Percentiles rank a stretch among this genome's conserved stretches.
These are phyloP conservation scores for Auricularia sp. DNA, from an alignment of 768 basidiomycete species.

Conservation along the genomic window DNA sequence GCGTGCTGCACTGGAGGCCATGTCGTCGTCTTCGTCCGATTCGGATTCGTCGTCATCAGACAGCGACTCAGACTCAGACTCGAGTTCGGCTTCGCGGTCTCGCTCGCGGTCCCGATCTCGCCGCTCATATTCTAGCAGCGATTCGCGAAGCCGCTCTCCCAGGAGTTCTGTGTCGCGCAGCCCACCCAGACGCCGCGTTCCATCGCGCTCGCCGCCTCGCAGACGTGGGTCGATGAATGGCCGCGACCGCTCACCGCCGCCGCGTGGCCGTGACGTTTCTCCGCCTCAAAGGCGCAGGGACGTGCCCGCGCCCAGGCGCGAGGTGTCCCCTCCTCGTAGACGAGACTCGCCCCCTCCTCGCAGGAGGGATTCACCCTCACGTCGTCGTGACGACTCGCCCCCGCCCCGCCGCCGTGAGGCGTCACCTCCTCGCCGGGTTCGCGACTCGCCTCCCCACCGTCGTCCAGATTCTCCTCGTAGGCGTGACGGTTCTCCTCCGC, in stretches of 20 bases:
- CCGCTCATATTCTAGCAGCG: slow-evolving; percentile 5
- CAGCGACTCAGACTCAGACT: slow-evolving; percentile 29
- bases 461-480: slow-evolving; percentile 13
- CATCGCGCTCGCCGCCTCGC: slow-evolving; percentile 8
- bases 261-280: slow-evolving; percentile 15
- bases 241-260: neutral
- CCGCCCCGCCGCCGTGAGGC: slow-evolving; percentile 14
- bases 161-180: slow-evolving; percentile 7
- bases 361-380: slow-evolving; percentile 10
- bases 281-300: slow-evolving; percentile 6
- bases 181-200: slow-evolving; percentile 2
- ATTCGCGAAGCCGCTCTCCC: slow-evolving; percentile 7
- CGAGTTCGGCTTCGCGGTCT: slow-evolving; percentile 15
- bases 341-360: slow-evolving; percentile 11
- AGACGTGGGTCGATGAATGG: neutral
- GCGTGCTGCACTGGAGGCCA: slow-evolving; percentile 73
- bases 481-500: slow-evolving; percentile 5
- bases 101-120: slow-evolving; percentile 8
- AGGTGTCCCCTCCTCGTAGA: slow-evolving; percentile 17
- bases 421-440: slow-evolving; percentile 15
- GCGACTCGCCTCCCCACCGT: slow-evolving; percentile 14
- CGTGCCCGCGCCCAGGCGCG: slow-evolving; percentile 17
- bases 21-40: slow-evolving; percentile 35
- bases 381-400: slow-evolving; percentile 8
- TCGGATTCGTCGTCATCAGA: slow-evolving; percentile 28